These are phyloP conservation scores for Hypholoma sublateritium DNA, from an alignment of 768 basidiomycete genomes.

Conservation along the genomic window DNA sequence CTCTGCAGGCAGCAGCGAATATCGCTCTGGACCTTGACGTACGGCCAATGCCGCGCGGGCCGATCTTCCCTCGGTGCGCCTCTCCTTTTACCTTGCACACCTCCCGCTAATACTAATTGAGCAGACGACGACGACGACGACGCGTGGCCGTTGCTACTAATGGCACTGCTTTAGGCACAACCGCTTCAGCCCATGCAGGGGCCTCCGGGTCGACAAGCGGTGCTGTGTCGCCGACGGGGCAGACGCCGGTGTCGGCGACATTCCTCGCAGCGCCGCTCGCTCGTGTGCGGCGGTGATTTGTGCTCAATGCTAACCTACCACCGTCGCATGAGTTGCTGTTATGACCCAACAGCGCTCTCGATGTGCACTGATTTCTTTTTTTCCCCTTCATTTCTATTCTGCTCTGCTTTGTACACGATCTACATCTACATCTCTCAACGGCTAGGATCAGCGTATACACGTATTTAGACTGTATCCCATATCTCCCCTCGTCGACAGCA, in stretches of 20 bases:
- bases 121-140: conserved; percentile 33
- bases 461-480: too few relatives aligned
- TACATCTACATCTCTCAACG: too few relatives aligned
- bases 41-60: conserved; percentile 88
- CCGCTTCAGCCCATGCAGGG: not conserved
- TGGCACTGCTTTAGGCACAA: not conserved
- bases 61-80: conserved; percentile 77
- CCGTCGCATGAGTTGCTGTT: not conserved
- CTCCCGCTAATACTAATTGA: conserved; percentile 24
- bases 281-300: conserved; percentile 5
- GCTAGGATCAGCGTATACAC: too few relatives aligned
- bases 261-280: conserved; percentile 18
- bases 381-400: too few relatives aligned
- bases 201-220: not conserved
- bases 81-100: conserved; percentile 1
- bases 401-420: too few relatives aligned
- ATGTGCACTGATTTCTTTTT: too few relatives aligned
- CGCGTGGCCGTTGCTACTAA: conserved; percentile 9
- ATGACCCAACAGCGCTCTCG: not conserved
- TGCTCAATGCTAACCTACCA: not conserved
- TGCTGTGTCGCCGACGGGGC: conserved; percentile 9
- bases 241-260: conserved; percentile 19
- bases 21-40: conserved; percentile 91
- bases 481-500: too few relatives aligned
- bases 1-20: conserved; percentile 89